Conservation (phyloP, 2,329 filamentous ascomycete species). For the Lithohypha guttulata region DNA sequence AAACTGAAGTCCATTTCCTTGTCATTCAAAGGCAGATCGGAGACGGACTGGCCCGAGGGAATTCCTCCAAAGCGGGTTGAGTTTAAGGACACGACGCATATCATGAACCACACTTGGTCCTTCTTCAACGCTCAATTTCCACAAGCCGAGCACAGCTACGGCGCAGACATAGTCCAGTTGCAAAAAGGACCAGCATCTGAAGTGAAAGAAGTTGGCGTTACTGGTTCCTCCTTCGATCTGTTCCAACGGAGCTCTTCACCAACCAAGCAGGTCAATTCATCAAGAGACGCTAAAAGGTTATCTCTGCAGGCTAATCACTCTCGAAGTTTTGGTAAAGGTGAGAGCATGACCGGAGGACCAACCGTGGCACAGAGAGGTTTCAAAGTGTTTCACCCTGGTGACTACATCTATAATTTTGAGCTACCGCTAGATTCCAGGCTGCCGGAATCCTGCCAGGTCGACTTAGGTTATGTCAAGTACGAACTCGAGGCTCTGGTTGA, state of each 20-base stretch:
- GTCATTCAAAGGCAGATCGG: constrained; percentile 71
- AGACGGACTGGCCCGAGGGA: constrained; percentile 93
- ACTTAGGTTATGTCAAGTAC: constrained; percentile 78
- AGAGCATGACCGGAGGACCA: constrained; percentile 45
- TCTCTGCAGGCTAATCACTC: constrained; percentile 73
- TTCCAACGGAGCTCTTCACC: constrained; percentile 35
- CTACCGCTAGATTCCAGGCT: constrained; percentile 67
- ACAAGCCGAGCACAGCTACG: constrained; percentile 48
- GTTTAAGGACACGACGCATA: constrained; percentile 68
- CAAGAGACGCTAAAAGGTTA: constrained; percentile 52
- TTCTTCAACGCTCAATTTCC: constrained; percentile 71
- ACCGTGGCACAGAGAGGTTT: constrained; percentile 67
- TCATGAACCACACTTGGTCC: constrained; percentile 78
- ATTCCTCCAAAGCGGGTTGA: constrained; percentile 81
- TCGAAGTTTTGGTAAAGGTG: constrained; percentile 73
- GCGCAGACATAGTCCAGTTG: constrained; percentile 52
- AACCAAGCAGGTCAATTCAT: constrained; percentile 23
- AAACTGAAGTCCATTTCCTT: constrained; percentile 89
- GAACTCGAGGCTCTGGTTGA: constrained; percentile 77
- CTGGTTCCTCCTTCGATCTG: constrained; percentile 32
- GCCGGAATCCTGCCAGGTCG: constrained; percentile 75
- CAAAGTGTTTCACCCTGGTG: constrained; percentile 68
- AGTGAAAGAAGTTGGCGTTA: constrained; percentile 24
- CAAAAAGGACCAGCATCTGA: constrained; percentile 31
- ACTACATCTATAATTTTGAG: constrained; percentile 69